A percentile compares a stretch with the other conserved stretches of the same genome.
phyloP scores from a whole-genome alignment of 306 rosid species.

The Inga laurina region DNA sequence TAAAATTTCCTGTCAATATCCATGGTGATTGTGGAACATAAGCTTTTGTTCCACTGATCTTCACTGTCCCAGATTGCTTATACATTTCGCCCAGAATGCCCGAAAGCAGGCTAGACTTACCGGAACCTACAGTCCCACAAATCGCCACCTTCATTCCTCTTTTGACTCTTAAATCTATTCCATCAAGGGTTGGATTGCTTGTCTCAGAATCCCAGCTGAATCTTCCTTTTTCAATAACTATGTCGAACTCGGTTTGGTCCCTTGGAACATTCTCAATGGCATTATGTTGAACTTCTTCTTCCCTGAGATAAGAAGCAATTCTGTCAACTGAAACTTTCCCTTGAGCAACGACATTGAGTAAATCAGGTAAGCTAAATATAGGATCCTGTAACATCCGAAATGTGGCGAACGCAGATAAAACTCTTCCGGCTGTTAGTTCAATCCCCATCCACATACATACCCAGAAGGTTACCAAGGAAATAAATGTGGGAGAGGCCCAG shows the following conservation, averaged over 20 bases:
- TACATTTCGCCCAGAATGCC: slow-evolving; percentile 80
- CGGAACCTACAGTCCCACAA: slow-evolving; percentile 94
- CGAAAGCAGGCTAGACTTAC: slow-evolving; percentile 84
- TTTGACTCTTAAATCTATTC: slow-evolving; percentile 66
- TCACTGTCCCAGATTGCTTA: slow-evolving; percentile 69
- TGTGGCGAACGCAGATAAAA: slow-evolving; percentile 87
- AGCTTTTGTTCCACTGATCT: slow-evolving; percentile 90
- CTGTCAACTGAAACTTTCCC: slow-evolving; percentile 90
- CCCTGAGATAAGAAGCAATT: slow-evolving; percentile 66
- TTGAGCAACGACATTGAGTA: slow-evolving; percentile 83
- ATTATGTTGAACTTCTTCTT: slow-evolving; percentile 81
- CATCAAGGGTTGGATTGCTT: slow-evolving; percentile 60
- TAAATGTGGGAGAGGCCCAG: slow-evolving; percentile 91
- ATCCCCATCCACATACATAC: slow-evolving; percentile 78
- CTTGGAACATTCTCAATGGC: slow-evolving; percentile 61
- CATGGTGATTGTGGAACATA: slow-evolving; percentile 94
- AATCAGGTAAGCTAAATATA: slow-evolving; percentile 80
- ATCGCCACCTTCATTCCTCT: slow-evolving; percentile 96
- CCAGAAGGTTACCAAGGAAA: slow-evolving; percentile 80
- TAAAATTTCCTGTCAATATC: slow-evolving; percentile 86
- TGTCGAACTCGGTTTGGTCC: slow-evolving; percentile 56
- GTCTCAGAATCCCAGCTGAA: slow-evolving; percentile 85
- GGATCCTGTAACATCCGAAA: slow-evolving; percentile 94
- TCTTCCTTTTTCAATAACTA: slow-evolving; percentile 70
- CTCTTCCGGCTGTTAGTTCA: slow-evolving; percentile 87